Conservation (phyloP, 495 filamentous ascomycete genomes). For the Penicillium desertorum region DNA sequence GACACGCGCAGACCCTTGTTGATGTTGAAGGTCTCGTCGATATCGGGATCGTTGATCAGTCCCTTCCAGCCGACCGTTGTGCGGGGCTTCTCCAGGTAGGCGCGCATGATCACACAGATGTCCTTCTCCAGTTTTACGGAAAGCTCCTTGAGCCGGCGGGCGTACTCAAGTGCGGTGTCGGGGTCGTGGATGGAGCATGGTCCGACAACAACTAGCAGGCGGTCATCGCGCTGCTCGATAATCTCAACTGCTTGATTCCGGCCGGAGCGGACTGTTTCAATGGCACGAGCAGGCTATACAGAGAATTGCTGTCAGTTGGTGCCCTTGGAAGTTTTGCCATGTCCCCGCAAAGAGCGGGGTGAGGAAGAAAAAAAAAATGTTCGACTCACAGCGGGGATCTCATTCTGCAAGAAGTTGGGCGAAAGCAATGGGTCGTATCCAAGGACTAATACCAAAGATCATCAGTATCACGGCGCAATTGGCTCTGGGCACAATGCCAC, state of each 20-base stretch:
- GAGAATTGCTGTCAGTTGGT: conserved; percentile 15
- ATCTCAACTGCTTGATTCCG: conserved; percentile 79
- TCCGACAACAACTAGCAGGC: conserved; percentile 89
- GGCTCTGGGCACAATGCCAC: conserved; percentile 11
- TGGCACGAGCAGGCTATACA: conserved; percentile 46
- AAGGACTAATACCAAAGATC: conserved; percentile 59
- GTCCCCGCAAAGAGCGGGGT: conserved; percentile 10
- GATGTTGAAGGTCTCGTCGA: conserved; percentile 96
- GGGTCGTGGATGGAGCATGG: conserved; percentile 99
- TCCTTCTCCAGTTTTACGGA: conserved; percentile 75
- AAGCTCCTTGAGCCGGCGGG: conserved; percentile 68
- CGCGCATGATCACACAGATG: conserved; percentile 92
- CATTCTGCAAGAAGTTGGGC: conserved; percentile 80
- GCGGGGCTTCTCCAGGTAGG: conserved; percentile 97
- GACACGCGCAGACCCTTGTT: conserved; percentile 95
- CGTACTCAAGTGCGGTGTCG: conserved; percentile 82
- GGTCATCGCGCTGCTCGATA: conserved; percentile 77
- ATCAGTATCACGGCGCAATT: conserved; percentile 3
- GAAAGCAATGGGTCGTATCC: conserved; percentile 95
- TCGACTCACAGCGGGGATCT: conserved; percentile 77
- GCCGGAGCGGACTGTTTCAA: conserved; percentile 74
- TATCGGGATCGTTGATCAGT: conserved; percentile 97
- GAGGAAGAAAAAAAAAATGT: conserved; percentile 23
- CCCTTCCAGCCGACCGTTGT: conserved; percentile 99
- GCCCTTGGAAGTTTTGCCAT: conserved; percentile 3